Percentiles rank a stretch among this genome's conserved stretches.
Evolutionary conservation across 2,329 filamentous ascomycete species (phyloP).

Genomic region (Thermothelomyces thermophilus): DNA sequence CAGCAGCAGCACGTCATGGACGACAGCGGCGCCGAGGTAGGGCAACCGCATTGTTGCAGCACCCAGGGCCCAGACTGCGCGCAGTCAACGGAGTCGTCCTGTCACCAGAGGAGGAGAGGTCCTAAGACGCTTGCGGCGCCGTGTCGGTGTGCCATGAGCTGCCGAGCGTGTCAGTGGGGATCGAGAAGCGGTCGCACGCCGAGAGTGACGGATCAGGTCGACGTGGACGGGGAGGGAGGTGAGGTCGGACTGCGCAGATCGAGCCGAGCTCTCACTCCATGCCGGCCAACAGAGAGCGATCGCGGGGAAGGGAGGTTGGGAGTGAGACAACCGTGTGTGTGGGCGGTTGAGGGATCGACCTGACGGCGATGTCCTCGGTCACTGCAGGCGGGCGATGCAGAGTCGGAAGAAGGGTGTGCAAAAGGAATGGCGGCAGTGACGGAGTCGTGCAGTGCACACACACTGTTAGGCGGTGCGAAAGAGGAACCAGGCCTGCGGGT

Average conservation of each 20-base stretch:
- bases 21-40: constrained; percentile 23
- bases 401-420: background rate
- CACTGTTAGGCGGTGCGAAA: background rate
- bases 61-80: constrained; percentile 20
- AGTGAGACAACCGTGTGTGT: background rate
- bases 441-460: too few species aligned
- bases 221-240: background rate
- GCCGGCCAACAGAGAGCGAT: background rate
- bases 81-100: constrained; percentile 11
- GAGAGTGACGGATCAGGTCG: background rate
- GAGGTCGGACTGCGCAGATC: background rate
- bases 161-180: constrained; percentile 12
- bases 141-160: constrained; percentile 26
- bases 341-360: background rate
- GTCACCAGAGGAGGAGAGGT: constrained; percentile 23
- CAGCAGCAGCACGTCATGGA: constrained; percentile 25
- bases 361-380: too few species aligned
- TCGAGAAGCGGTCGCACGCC: constrained; percentile 3
- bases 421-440: background rate
- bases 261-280: constrained; percentile 10
- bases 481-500: constrained; percentile 10
- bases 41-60: constrained; percentile 28
- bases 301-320: background rate
- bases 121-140: constrained; percentile 23
- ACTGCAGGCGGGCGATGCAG: too few species aligned